These are phyloP conservation scores for Trapa incisa DNA, from an alignment of 345 rosid genomes.

Conservation along the genomic window DNA sequence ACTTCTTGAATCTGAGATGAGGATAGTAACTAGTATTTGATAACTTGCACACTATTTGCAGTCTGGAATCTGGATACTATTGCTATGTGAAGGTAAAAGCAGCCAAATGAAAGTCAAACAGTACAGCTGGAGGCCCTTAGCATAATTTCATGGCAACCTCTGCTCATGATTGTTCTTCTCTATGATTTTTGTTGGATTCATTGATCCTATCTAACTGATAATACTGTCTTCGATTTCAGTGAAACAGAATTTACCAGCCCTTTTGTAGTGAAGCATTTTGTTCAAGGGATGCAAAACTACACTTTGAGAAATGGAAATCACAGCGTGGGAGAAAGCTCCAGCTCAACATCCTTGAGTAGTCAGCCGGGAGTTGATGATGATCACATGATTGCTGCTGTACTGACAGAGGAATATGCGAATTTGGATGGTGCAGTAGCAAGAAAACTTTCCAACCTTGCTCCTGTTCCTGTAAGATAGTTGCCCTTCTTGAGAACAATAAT, in stretches of 20 bases:
- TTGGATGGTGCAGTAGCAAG: constrained; percentile 63
- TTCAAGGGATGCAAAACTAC: constrained; percentile 3
- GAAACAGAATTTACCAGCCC: not conserved
- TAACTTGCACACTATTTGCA: not conserved
- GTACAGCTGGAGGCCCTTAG: not conserved
- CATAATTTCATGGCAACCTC: not conserved
- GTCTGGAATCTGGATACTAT: not conserved
- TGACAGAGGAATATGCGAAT: constrained; percentile 72
- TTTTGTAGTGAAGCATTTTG: not conserved
- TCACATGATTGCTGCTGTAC: constrained; percentile 64
- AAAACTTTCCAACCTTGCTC: constrained; percentile 67
- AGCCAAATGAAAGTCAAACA: not conserved
- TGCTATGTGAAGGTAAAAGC: not conserved
- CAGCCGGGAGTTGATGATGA: constrained; percentile 70
- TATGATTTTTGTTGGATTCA: not conserved
- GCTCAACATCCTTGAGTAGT: constrained; percentile 75
- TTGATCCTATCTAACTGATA: not conserved
- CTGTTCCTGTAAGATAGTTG: constrained; percentile 44
- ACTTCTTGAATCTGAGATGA: not conserved
- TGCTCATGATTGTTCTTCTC: not conserved
- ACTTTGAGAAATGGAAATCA: constrained; percentile 23
- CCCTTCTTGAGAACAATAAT: not conserved
- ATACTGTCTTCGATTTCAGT: not conserved
- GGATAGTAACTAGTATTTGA: not conserved
- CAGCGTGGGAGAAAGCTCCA: constrained; percentile 54